A percentile compares a stretch with the other conserved stretches of the same genome.
phyloP scores from a whole-genome alignment of 2,329 filamentous ascomycete species.

The Neonectria neomacrospora region DNA sequence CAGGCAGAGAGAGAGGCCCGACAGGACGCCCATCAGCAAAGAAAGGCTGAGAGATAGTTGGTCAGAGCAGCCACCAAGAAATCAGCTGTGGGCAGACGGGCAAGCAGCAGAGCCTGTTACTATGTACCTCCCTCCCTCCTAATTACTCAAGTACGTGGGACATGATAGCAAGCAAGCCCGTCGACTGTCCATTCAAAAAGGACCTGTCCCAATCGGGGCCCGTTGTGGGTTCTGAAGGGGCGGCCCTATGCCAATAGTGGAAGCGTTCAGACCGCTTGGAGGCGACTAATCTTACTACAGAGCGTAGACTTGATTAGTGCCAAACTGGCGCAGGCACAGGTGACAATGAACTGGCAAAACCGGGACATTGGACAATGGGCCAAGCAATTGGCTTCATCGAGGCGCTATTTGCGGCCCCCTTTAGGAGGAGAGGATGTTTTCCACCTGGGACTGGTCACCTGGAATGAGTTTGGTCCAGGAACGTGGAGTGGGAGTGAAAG shows the following conservation, averaged over 20 bases:
- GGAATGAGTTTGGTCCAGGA: slow-evolving; percentile 9
- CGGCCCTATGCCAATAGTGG: slow-evolving; percentile 11
- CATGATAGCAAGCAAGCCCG: neutral
- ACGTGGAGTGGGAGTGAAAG: neutral
- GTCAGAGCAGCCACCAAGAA: neutral
- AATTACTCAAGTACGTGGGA: neutral
- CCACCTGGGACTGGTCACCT: slow-evolving; percentile 5
- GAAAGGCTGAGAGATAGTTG: too few relatives aligned
- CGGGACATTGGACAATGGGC: slow-evolving; percentile 12
- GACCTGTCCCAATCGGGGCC: slow-evolving; percentile 6
- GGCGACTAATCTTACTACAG: slow-evolving; percentile 21
- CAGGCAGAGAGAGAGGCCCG: too few relatives aligned
- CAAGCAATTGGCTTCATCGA: slow-evolving; percentile 1
- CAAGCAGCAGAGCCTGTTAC: too few relatives aligned
- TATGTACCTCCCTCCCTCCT: neutral
- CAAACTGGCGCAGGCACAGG: slow-evolving; percentile 4
- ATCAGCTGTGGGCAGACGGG: neutral
- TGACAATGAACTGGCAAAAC: neutral
- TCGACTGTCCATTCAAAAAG: slow-evolving; percentile 10
- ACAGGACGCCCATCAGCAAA: slow-evolving; percentile 1
- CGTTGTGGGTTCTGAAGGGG: slow-evolving; percentile 7
- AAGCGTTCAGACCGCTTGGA: slow-evolving; percentile 19
- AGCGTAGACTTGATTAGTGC: neutral
- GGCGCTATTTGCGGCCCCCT: slow-evolving; percentile 14
- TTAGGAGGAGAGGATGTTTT: slow-evolving; percentile 12